Conservation (phyloP, 352 stramenopile genomes). For the Phytophthora pinifolia region DNA sequence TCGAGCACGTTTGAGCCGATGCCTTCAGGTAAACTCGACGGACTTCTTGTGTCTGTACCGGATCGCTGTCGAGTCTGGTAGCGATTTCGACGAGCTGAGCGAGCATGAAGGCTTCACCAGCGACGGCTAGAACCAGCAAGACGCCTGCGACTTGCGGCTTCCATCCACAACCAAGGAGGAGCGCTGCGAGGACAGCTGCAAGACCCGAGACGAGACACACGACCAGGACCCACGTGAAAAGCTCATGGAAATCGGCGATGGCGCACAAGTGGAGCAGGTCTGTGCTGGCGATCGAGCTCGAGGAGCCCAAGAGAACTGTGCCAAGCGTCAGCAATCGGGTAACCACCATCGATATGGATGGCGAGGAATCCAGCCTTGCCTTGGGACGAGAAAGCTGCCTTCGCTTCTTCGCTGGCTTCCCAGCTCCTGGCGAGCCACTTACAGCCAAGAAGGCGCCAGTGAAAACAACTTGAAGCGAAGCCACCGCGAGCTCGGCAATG, state of each 20-base stretch:
- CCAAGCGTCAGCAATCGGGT: conserved; percentile 12
- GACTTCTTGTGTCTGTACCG: conserved; percentile 5
- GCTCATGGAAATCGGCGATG: conserved; percentile 20
- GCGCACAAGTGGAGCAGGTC: conserved; percentile 33
- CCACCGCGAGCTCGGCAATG: conserved; percentile 14
- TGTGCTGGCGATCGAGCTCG: conserved; percentile 19
- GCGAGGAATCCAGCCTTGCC: background rate
- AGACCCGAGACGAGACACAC: conserved; percentile 30
- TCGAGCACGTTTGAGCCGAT: conserved; percentile 24
- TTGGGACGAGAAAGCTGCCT: conserved; percentile 9
- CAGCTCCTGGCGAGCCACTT: background rate
- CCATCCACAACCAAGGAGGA: conserved; percentile 25
- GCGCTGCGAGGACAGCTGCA: conserved; percentile 14
- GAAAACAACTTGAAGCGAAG: conserved; percentile 20
- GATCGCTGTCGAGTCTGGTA: conserved; percentile 4
- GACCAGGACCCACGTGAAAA: conserved; percentile 37
- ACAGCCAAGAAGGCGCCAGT: conserved; percentile 18
- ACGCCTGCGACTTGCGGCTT: conserved; percentile 15
- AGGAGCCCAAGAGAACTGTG: conserved; percentile 17
- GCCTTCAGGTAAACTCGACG: conserved; percentile 23
- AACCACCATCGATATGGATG: conserved; percentile 2
- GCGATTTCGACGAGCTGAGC: conserved; percentile 22
- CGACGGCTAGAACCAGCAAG: conserved; percentile 23
- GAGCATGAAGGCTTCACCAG: conserved; percentile 19
- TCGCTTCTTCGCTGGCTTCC: conserved; percentile 13